Evolutionary conservation across 1,284 basidiomycete species (phyloP), one percentile per base, ranked within the genome.

Genomic region (Malassezia obtusa): DNA sequence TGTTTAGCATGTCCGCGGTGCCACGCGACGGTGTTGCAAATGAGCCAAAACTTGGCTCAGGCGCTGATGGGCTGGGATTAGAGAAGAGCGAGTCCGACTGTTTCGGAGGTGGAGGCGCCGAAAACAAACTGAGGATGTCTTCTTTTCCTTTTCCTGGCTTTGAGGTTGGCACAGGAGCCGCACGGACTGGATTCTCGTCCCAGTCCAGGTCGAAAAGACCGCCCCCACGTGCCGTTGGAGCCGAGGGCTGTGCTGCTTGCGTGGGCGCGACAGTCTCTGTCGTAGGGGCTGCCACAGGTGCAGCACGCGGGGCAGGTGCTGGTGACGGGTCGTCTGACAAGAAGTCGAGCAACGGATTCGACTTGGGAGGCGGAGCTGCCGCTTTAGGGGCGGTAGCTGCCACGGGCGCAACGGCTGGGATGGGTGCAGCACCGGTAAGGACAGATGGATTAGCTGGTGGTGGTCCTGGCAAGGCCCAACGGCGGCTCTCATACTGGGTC

Each of bases 381-480:
- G 49, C 7, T 10, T 17, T 33, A 12, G 31, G 17, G 4, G 32
- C 33, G 9, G 52, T 28, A 6, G 46, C 35, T 15, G 53, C 9
- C 11, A 32, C 33, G 12, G 77, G 45, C 41, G 50, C 64, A 14
- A 45, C 19, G 4, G 47, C 9, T 3, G 11, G 0, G n/a, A 43
- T 21, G 17, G 65, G 49, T 4, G 52, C 36, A 2, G 56, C 33
- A 12, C 48, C 45, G 4, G 74, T 67, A 15, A 96, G 79, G 0
- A 82, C 77, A 24, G 85, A 83, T 3, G 92, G 92, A 75, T 95
- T 87, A 0, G 76, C 65, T 0, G 92, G 92, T 0, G 80, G 81
- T 7, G 87, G 85, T 0, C 87, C 89, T 25, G 94, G 87, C 76
- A 86, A 79, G 0, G 89, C 92, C 92, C 92, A 98, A 53, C 90